Evolutionary conservation across 73 alveolate genomes (phyloP), one percentile per base, ranked within the genome.

Genomic region (Blepharisma stoltei): DNA sequence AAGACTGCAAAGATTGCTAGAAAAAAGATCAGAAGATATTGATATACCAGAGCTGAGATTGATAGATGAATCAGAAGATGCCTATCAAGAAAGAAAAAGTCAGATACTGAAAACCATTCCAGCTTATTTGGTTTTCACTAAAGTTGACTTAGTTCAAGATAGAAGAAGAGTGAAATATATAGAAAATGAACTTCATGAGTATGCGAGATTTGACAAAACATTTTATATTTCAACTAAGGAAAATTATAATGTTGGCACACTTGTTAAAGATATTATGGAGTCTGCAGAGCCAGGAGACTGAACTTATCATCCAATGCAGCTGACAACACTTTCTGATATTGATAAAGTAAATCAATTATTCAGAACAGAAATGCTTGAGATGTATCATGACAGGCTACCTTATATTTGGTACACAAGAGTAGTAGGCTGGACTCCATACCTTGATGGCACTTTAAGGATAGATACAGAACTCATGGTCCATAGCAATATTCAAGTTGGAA

Each of bases 81-180:
- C 32, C 1, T 23, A 60, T 11, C 38, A 60, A 21, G 76, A 23
- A 23, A 60, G 76, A 60, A 11, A 18, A 21, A 60, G n/a, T 1
- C 32, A 23, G 76, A 23, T 11, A 11, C 70, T 11, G 21, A 23
- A 18, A 23, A n/a, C 11, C 38, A 60, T 60, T 11, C 76, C 76
- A 23, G 76, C 48, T 60, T 20, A 20, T 70, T 23, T 60, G 48
- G 76, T 60, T n/a, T 11, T 60, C 21, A 60, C 11, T 23, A 60
- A 60, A 60, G 41, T 20, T 2, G 76, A 60, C 76, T 23, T 60
- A 23, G 76, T 60, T 11, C 18, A 60, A 60, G 76, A 60, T 60
- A n/a, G 76, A 27, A n/a, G 76, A 23, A 8, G 76, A 23, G 76
- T 27, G 4, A 60, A 27, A 70, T 23, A 21, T 11, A 20, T 60